phyloP scores from a whole-genome alignment of 73 alveolate genomes.

The Halteria grandinella region DNA sequence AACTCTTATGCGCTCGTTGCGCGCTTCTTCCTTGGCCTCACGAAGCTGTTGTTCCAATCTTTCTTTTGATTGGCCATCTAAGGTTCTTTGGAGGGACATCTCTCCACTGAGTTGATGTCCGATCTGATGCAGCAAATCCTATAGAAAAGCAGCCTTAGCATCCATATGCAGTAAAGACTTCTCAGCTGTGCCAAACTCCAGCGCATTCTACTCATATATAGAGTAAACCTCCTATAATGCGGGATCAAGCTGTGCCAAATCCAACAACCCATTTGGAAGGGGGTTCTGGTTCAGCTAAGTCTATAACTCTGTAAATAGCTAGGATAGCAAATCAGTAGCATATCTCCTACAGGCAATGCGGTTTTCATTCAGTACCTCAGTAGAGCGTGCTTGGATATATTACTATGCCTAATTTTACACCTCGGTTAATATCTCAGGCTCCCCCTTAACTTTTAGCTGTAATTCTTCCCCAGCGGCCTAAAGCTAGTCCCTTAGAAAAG shows the following conservation, averaged over 20 bases:
- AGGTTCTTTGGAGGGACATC: conserved; percentile 1
- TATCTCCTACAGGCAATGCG: conserved; percentile 70
- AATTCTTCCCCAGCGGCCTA: conserved; percentile 64
- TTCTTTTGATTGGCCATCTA: conserved; percentile 8
- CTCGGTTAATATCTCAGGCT: conserved; percentile 41
- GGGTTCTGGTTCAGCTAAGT: conserved; percentile 46
- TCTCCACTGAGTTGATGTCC: conserved; percentile 7
- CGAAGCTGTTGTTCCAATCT: conserved; percentile 9
- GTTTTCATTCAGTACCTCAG: conserved; percentile 59
- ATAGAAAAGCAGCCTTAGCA: conserved; percentile 64
- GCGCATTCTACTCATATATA: conserved; percentile 74
- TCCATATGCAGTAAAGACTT: conserved; percentile 69
- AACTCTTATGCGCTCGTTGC: background rate
- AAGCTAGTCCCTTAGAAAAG: conserved; percentile 62
- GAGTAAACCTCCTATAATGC: conserved; percentile 70
- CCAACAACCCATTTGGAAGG: conserved; percentile 56
- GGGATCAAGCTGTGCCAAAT: conserved; percentile 71
- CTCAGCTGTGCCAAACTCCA: conserved; percentile 64
- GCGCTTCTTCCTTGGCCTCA: conserved; percentile 25
- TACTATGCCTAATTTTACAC: conserved; percentile 47
- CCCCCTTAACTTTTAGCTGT: conserved; percentile 69
- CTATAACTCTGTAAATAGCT: conserved; percentile 74
- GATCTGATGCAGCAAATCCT: conserved; percentile 67
- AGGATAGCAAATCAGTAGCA: conserved; percentile 66
- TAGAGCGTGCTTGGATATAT: conserved; percentile 63